These are phyloP conservation scores for Coemansia sp. DNA, from an alignment of 192 early-diverging fungal species.

Conservation along the genomic window DNA sequence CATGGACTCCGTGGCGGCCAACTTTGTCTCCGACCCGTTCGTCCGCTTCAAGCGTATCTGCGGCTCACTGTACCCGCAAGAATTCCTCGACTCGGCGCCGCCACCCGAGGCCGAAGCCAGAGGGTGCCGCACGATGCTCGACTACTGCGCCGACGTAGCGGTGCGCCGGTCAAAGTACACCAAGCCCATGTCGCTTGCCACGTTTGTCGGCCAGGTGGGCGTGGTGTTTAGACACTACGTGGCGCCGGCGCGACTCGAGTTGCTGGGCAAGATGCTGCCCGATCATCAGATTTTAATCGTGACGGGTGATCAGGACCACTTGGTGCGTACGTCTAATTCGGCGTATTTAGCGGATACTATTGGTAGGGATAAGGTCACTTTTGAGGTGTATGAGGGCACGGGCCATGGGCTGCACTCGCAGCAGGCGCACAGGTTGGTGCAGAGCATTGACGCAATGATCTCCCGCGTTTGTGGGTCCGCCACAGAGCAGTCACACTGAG, in stretches of 20 bases:
- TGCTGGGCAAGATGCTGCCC: slow-evolving; percentile 26
- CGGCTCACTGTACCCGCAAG: slow-evolving; percentile 30
- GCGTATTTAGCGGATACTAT: slow-evolving; percentile 36
- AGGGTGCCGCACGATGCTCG: slow-evolving; percentile 32
- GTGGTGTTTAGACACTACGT: slow-evolving; percentile 49
- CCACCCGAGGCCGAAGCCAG: slow-evolving; percentile 25
- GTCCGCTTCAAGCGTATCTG: slow-evolving; percentile 41
- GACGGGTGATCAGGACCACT: slow-evolving; percentile 42
- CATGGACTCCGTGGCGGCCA: slow-evolving; percentile 20
- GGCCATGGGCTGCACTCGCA: slow-evolving; percentile 41
- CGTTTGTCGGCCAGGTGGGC: slow-evolving; percentile 39
- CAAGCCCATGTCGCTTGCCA: slow-evolving; percentile 33
- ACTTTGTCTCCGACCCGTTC: slow-evolving; percentile 33
- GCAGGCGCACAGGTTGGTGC: slow-evolving; percentile 19
- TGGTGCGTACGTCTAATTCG: slow-evolving; percentile 46
- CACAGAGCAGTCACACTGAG: background rate
- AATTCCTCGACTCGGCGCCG: slow-evolving; percentile 33
- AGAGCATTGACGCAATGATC: slow-evolving; percentile 35
- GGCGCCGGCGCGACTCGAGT: slow-evolving; percentile 24
- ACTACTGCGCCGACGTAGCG: slow-evolving; percentile 29
- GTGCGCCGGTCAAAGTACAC: slow-evolving; percentile 37
- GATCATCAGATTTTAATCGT: slow-evolving; percentile 44
- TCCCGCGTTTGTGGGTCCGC: background rate
- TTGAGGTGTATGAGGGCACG: slow-evolving; percentile 35
- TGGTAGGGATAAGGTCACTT: slow-evolving; percentile 33